Percentiles rank a stretch among this genome's conserved stretches.
Conservation (phyloP, 768 basidiomycete genomes). For the Tulasnella sp. region DNA sequence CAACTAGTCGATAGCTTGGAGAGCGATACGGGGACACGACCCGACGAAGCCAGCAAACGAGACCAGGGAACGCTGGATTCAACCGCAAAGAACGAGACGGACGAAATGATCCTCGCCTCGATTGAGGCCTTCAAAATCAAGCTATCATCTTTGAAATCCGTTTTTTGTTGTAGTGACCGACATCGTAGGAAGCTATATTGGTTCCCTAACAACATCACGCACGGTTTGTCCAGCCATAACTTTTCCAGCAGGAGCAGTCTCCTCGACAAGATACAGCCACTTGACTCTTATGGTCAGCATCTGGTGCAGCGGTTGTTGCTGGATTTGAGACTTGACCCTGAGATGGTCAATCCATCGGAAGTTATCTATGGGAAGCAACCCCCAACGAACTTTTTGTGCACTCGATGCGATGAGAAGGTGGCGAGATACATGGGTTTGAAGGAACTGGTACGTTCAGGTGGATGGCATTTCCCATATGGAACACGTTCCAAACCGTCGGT, state of each 20-base stretch:
- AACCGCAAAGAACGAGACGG: neutral
- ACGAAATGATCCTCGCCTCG: neutral
- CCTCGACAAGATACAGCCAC: neutral
- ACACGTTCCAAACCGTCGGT: neutral
- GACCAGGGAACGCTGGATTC: neutral
- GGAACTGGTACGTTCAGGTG: neutral
- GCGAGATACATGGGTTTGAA: neutral
- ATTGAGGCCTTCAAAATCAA: neutral
- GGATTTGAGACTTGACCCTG: neutral
- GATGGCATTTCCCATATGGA: neutral
- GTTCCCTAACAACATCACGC: neutral
- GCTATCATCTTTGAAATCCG: neutral
- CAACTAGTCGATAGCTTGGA: neutral
- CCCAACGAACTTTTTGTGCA: neutral
- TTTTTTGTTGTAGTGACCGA: neutral
- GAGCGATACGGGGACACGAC: too few species aligned
- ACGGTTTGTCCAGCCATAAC: neutral
- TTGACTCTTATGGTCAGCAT: neutral
- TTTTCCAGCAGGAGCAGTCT: neutral
- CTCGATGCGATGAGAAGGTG: neutral
- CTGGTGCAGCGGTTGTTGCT: neutral
- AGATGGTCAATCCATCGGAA: neutral
- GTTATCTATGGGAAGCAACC: neutral
- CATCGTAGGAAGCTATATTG: neutral
- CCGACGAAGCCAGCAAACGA: neutral